Evolutionary conservation across 306 rosid species (phyloP).

Genomic region (Corylus heterophylla): DNA sequence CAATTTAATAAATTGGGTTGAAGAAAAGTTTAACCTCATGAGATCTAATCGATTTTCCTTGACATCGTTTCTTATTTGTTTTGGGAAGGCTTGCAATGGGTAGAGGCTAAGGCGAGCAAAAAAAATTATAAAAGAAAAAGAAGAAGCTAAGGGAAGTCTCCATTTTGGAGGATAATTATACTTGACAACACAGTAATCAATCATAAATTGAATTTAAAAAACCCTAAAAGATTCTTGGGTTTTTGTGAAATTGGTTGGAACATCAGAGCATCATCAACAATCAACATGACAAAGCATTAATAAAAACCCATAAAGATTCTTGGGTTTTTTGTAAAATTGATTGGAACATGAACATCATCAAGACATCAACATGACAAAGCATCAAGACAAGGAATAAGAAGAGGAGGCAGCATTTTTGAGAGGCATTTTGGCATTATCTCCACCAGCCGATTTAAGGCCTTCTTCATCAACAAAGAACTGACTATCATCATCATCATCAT

Average conservation of each 20-base stretch:
- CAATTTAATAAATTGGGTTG: too few species aligned
- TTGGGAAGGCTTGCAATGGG: too few species aligned
- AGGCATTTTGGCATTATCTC: conserved; percentile 42
- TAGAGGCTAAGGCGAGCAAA: too few species aligned
- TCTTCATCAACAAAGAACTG: conserved; percentile 47
- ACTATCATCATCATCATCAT: conserved; percentile 21
- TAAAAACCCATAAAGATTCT: not conserved
- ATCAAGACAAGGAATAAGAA: conserved; percentile 44
- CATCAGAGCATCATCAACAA: not conserved
- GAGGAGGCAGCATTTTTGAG: conserved; percentile 65
- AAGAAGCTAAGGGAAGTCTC: too few species aligned
- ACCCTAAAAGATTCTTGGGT: too few species aligned
- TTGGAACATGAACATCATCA: not conserved
- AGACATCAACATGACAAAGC: not conserved
- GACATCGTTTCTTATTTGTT: too few species aligned
- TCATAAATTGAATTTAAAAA: too few species aligned
- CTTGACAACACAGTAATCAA: too few species aligned
- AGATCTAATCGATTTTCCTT: too few species aligned
- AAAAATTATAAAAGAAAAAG: too few species aligned
- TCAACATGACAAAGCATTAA: not conserved
- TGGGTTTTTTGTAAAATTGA: not conserved
- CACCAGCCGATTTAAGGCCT: conserved; percentile 28
- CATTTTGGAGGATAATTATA: too few species aligned
- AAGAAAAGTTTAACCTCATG: too few species aligned
- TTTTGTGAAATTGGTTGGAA: not conserved